Percentiles rank a stretch among this genome's conserved stretches.
These are phyloP conservation scores for Claviceps arundinis DNA, from an alignment of 2,329 filamentous ascomycete genomes.

Conservation along the genomic window DNA sequence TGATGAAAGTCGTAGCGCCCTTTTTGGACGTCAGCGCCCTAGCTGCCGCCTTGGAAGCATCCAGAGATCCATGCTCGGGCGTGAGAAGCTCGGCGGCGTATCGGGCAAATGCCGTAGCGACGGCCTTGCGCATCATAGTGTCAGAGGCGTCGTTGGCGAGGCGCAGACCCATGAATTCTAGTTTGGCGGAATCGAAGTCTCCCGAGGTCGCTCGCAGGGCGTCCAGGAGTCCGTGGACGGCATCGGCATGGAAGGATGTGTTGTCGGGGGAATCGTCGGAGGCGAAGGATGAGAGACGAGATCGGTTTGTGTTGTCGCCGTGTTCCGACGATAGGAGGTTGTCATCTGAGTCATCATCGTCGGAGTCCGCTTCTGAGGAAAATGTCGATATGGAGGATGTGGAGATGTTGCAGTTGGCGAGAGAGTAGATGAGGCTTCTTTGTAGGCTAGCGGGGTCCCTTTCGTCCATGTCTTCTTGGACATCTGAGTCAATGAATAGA, in stretches of 20 bases:
- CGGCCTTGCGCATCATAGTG: constrained; percentile 71
- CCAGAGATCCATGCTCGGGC: constrained; percentile 36
- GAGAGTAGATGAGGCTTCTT: constrained; percentile 40
- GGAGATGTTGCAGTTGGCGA: constrained; percentile 38
- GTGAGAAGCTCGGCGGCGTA: constrained; percentile 57
- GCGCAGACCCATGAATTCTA: constrained; percentile 88
- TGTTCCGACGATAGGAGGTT: constrained; percentile 35
- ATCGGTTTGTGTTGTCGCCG: constrained; percentile 36
- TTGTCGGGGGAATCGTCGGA: constrained; percentile 53
- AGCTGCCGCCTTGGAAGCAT: constrained; percentile 51
- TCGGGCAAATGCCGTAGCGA: constrained; percentile 75
- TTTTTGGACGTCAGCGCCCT: constrained; percentile 41
- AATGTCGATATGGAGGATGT: constrained; percentile 43
- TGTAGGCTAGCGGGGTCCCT: constrained; percentile 39
- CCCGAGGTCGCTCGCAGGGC: constrained; percentile 61
- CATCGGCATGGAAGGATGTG: constrained; percentile 67
- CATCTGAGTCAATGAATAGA: constrained; percentile 30
- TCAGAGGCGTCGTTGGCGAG: constrained; percentile 86
- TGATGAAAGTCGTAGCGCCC: constrained; percentile 42
- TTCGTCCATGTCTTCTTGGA: constrained; percentile 33
- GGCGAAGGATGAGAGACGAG: constrained; percentile 56
- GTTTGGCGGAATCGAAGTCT: constrained; percentile 69
- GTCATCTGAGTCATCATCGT: constrained; percentile 49
- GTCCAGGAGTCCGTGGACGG: constrained; percentile 75
- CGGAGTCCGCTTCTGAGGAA: constrained; percentile 52